Evolutionary conservation across 495 filamentous ascomycete genomes (phyloP), one percentile per base, ranked within the genome.

Genomic region (Neurospora sp.): DNA sequence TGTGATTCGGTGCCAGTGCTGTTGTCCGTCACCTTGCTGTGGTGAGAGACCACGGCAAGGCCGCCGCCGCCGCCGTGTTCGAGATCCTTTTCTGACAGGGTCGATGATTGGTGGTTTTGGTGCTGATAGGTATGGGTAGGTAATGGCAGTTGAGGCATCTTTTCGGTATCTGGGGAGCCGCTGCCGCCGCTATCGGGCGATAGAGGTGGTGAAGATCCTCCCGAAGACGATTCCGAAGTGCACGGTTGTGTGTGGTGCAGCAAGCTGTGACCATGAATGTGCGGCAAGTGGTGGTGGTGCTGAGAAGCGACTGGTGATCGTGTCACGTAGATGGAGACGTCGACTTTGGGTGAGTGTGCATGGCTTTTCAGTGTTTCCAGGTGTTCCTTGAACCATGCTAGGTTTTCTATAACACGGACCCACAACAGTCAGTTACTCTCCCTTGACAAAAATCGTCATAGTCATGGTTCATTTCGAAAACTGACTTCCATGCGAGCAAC

Each of bases 361-460:
- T 84, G 81, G 1, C 75, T 79, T 39, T 78, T 75, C 4, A 88
- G 78, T 44, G 81, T 77, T 4, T 83, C 76, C 20, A 88, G 81
- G 53, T 88, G 84, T 22, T 83, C 80, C 38, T 83, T 79, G 76
- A 88, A 88, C 86, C 86, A 88, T 12, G 81, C 79, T 69, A 88
- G 79, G 69, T 83, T 71, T 69, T 78, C 78, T 77, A 39, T 77
- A 45, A 12, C 14, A 18, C 12, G 0, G 3, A 31, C 12, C 16
- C 42, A 6, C 5, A 16, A 39, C 2, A 2, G 73, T 39, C 16
- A 72, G 44, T 44, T 31, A 45, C 68, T 53, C 44, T 31, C 9
- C 18, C n/a, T 68, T 18, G 18, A 37, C 47, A 40, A 20, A n/a
- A 2, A 8, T 3, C 4, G 40, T 31, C 8, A 53, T 8, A n/a